A percentile compares a stretch with the other conserved stretches of the same genome.
phyloP scores from a whole-genome alignment of 192 early-diverging fungal species.

The Phlyctochytrium bullatum region DNA sequence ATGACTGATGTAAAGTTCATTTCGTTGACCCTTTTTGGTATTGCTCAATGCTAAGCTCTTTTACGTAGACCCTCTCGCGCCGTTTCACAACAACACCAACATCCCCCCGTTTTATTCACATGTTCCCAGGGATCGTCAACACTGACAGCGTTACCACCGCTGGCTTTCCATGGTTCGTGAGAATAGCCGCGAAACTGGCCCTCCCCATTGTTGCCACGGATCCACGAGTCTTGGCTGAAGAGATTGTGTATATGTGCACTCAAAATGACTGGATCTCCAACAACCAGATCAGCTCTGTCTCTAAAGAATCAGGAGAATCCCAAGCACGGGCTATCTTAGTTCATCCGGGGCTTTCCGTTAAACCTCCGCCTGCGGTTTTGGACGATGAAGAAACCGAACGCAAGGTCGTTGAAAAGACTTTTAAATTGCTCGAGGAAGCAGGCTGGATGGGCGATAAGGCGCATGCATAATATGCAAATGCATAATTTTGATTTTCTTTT shows the following conservation, averaged over 20 bases:
- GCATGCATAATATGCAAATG: no score
- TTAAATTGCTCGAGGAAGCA: no score
- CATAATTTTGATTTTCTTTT: no score
- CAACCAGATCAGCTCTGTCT: background rate
- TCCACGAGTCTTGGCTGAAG: conserved; percentile 11
- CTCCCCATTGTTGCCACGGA: conserved; percentile 14
- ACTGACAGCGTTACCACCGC: conserved; percentile 23
- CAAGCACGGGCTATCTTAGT: background rate
- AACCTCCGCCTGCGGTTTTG: background rate
- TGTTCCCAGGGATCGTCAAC: conserved; percentile 28
- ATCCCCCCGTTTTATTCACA: conserved; percentile 21
- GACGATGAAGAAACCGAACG: background rate
- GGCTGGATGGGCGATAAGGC: no score
- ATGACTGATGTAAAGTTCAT: conserved; percentile 15
- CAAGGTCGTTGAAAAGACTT: background rate
- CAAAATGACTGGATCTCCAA: background rate
- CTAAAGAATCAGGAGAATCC: background rate
- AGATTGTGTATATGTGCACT: conserved; percentile 10
- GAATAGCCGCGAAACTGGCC: conserved; percentile 4
- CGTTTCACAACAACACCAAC: conserved; percentile 3
- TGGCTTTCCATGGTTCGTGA: conserved; percentile 7
- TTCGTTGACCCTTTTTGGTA: background rate
- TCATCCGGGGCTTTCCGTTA: background rate
- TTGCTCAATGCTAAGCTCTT: no score
- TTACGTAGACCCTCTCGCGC: no score